Conservation (phyloP, 2,329 filamentous ascomycete genomes). For the Cercospora sp. region DNA sequence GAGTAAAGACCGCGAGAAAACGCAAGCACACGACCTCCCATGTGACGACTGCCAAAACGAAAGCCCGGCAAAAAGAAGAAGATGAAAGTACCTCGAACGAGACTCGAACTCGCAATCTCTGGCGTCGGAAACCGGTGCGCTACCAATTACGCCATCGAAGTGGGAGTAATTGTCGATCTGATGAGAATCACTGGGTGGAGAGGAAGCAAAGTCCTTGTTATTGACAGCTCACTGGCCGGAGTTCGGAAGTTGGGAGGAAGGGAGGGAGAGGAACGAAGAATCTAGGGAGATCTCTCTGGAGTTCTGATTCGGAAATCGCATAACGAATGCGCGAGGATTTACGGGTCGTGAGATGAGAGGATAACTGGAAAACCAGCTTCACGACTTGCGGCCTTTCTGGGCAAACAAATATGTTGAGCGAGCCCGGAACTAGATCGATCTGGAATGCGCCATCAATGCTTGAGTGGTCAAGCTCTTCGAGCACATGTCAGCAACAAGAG, state of each 20-base stretch:
- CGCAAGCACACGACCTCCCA: neutral
- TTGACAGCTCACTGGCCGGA: neutral
- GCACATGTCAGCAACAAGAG: too few species aligned
- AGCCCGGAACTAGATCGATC: neutral
- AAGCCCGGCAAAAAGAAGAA: neutral
- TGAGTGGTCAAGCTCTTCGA: too few species aligned
- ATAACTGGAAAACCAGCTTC: neutral
- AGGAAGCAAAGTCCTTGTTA: neutral
- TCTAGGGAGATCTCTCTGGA: neutral
- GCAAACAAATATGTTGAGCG: too few species aligned
- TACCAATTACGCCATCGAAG: constrained; percentile 5
- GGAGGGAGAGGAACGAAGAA: neutral
- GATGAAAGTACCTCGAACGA: neutral
- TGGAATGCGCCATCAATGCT: neutral
- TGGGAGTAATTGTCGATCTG: neutral
- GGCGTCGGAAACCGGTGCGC: neutral
- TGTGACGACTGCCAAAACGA: neutral
- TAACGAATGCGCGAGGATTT: too few species aligned
- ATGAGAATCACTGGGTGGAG: neutral
- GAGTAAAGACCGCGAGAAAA: neutral
- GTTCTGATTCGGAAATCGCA: neutral
- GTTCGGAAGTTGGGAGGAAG: neutral
- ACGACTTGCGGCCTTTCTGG: neutral
- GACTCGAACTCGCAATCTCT: constrained; percentile 1
- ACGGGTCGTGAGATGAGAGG: too few species aligned